Base-by-base conservation (phyloP, 805 yeast genomes). In the Cyberlindnera maritima region DNA sequence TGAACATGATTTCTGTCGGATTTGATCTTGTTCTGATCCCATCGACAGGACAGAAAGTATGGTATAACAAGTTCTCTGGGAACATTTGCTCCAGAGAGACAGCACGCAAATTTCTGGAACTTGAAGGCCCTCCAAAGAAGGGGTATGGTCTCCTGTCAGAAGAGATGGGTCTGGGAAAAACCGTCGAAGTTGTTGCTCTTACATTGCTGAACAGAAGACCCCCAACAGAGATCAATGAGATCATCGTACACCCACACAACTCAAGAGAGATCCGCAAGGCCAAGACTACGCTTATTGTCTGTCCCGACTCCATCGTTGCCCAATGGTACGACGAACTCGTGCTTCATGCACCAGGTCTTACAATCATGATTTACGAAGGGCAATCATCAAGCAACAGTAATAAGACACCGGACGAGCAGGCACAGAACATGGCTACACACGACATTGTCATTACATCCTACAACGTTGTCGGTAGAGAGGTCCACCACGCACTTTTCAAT, bases 151-250 rank as follows among this genome's bases (percentile, higher is more conserved):
- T 94, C 8, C 64, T 94, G 29, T 85, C 94, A 1, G 99, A 92
- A 59, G 99, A 94, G 64, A 94, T 94, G 99, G 99, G 99, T 0
- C 73, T 94, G 8, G 99, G 99, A 0, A 94, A 94, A 60, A 92
- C 99, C 0, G 81, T 94, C 4, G 99, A 94, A 62, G 71, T 90
- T 13, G 71, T 88, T 2, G 72, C 96, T 0, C 67, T 92, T 34
- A 66, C 85, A 0, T 60, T 81, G 2, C 59, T 82, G 41, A 85
- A 94, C 61, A 81, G 70, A 28, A 66, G 97, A 14, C 72, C 75
- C 0, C 3, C 47, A 18, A 13, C 36, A 0, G 53, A 59, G 4
- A 25, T 42, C 7, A 47, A 35, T 3, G 46, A 46, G 2, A 20
- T 11, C 8, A 26, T 38, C 1, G 18, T 18, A 10, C 58, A 62